These are phyloP conservation scores for Solanum sejunctum DNA, from an alignment of 257 asterid genomes.

Conservation along the genomic window DNA sequence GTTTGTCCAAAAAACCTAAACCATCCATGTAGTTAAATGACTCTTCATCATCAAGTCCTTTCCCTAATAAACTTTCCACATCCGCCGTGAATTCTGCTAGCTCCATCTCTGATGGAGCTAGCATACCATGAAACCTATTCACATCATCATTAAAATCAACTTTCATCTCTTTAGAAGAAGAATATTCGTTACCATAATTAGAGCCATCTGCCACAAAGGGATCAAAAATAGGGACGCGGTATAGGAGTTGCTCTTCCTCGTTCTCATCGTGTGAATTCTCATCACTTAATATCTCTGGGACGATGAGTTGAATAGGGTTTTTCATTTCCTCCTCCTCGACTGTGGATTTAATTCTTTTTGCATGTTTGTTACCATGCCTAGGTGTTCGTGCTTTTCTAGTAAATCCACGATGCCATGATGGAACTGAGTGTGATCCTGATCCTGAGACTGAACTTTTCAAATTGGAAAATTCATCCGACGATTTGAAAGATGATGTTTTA, in stretches of 20 bases:
- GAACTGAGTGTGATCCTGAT: background rate
- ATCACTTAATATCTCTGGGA: slow-evolving; percentile 51
- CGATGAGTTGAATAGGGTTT: slow-evolving; percentile 22
- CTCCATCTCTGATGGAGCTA: slow-evolving; percentile 56
- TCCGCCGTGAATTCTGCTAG: slow-evolving; percentile 75
- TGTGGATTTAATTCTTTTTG: background rate
- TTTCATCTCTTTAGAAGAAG: background rate
- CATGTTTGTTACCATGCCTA: slow-evolving; percentile 22
- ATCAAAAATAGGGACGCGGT: slow-evolving; percentile 61
- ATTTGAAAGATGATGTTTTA: slow-evolving; percentile 22
- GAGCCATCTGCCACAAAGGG: slow-evolving; percentile 37
- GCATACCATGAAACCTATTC: slow-evolving; percentile 19
- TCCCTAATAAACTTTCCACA: slow-evolving; percentile 62
- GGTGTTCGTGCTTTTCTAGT: slow-evolving; percentile 66
- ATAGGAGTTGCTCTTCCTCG: slow-evolving; percentile 62
- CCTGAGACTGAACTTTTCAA: background rate
- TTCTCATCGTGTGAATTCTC: slow-evolving; percentile 39
- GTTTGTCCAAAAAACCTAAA: slow-evolving; percentile 26
- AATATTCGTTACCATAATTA: slow-evolving; percentile 1
- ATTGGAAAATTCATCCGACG: background rate
- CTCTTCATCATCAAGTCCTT: slow-evolving; percentile 50
- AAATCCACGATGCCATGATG: slow-evolving; percentile 61
- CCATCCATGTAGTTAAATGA: slow-evolving; percentile 45
- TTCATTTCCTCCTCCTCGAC: background rate
- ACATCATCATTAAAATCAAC: background rate